phyloP scores from a whole-genome alignment of 1,284 basidiomycete species.

The Marasmius tenuissimus region DNA sequence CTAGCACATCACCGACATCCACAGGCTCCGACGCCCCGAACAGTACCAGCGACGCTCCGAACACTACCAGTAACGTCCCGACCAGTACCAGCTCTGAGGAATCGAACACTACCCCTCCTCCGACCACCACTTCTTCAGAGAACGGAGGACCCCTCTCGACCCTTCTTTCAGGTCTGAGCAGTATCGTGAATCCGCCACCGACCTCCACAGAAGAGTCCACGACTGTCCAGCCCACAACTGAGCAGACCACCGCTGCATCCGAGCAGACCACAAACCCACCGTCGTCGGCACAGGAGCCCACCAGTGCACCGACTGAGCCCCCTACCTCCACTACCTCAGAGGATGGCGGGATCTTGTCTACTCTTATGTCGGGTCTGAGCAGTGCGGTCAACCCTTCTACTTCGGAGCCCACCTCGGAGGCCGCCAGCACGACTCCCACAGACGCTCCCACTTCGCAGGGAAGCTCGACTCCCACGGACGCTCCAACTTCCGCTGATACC shows the following conservation, averaged over 20 bases:
- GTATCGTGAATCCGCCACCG: slow-evolving; percentile 4
- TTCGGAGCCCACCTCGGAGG: not conserved
- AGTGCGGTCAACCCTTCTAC: not conserved
- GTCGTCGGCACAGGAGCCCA: not conserved
- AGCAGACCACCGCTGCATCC: not conserved
- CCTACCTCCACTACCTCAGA: not conserved
- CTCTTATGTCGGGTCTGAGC: slow-evolving; percentile 2
- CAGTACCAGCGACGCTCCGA: not conserved
- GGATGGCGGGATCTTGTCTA: slow-evolving; percentile 3
- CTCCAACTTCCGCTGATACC: not conserved
- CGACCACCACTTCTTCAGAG: slow-evolving; percentile 9
- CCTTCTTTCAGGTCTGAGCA: not conserved
- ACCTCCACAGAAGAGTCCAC: slow-evolving; percentile 1
- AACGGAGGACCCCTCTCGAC: slow-evolving; percentile 4
- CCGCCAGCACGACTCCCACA: not conserved
- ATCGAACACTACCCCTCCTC: slow-evolving; percentile 6
- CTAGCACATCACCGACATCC: not conserved
- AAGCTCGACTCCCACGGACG: not conserved
- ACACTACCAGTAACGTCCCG: not conserved
- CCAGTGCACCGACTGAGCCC: not conserved
- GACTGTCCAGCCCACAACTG: slow-evolving; percentile 3
- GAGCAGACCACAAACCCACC: not conserved
- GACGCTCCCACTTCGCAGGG: not conserved
- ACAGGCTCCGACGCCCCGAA: not conserved
- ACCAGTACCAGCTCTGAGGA: not conserved